phyloP scores from a whole-genome alignment of 768 basidiomycete species.

The Hericium rajendrae region DNA sequence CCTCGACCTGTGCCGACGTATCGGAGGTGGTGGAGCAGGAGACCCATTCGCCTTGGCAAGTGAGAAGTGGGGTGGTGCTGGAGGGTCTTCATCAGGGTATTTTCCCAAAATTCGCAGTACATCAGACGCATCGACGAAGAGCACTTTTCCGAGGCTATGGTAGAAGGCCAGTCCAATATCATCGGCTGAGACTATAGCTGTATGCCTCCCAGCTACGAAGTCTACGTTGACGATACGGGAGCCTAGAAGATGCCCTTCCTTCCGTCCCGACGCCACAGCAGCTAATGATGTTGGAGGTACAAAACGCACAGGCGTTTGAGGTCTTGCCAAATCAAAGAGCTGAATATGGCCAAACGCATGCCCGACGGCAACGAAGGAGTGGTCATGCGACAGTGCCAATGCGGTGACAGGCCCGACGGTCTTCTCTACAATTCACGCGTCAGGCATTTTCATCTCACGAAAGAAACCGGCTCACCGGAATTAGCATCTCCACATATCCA shows the following conservation, averaged over 20 bases:
- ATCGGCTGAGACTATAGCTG: constrained; percentile 86
- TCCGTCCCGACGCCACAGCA: constrained; percentile 63
- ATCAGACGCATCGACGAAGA: constrained; percentile 93
- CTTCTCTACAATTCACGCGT: constrained; percentile 35
- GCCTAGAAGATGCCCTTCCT: constrained; percentile 78
- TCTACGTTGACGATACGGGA: constrained; percentile 73
- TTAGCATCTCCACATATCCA: constrained; percentile 68
- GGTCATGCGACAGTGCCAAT: constrained; percentile 84
- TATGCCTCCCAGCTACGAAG: constrained; percentile 88
- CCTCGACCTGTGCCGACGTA: constrained; percentile 39
- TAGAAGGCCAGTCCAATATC: constrained; percentile 90
- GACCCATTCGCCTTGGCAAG: constrained; percentile 11
- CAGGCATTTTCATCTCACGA: not conserved
- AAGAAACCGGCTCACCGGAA: constrained; percentile 34
- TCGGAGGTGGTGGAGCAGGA: constrained; percentile 18
- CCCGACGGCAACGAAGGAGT: constrained; percentile 86
- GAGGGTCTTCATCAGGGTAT: constrained; percentile 52
- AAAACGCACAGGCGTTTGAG: constrained; percentile 56
- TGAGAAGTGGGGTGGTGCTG: constrained; percentile 7
- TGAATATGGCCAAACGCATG: constrained; percentile 79
- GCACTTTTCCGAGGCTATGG: constrained; percentile 86
- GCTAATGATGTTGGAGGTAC: constrained; percentile 61
- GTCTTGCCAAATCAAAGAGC: constrained; percentile 71
- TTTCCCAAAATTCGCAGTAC: constrained; percentile 89
- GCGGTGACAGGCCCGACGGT: constrained; percentile 75